These are phyloP conservation scores for Neurospora sp. DNA, from an alignment of 2,329 filamentous ascomycete species.

Conservation along the genomic window DNA sequence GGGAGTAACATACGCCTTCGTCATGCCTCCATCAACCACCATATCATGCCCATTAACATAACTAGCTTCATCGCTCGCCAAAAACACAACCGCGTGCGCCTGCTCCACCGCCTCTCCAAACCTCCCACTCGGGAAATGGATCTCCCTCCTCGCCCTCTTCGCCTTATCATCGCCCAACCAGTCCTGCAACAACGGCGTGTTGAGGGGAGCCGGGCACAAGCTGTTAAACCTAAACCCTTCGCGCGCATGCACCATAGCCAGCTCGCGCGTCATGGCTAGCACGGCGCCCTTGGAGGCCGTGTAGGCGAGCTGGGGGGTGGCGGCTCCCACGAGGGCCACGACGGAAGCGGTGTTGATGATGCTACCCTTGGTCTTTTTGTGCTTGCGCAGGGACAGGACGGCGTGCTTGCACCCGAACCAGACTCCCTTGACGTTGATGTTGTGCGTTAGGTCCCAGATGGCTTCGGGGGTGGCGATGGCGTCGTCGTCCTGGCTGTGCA, in stretches of 20 bases:
- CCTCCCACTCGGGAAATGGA: conserved; percentile 80
- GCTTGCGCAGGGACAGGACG: conserved; percentile 65
- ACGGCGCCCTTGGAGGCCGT: conserved; percentile 92
- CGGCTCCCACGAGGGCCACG: conserved; percentile 77
- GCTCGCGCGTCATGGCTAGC: conserved; percentile 76
- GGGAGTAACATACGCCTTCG: conserved; percentile 72
- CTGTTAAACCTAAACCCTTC: conserved; percentile 86
- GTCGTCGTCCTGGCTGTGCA: conserved; percentile 75
- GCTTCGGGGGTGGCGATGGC: conserved; percentile 76
- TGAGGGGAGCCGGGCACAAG: conserved; percentile 81
- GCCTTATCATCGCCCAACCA: conserved; percentile 81
- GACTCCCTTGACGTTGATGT: conserved; percentile 96
- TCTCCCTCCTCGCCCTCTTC: conserved; percentile 73
- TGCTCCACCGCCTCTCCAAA: conserved; percentile 94
- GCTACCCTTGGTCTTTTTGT: conserved; percentile 69
- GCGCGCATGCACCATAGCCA: conserved; percentile 84
- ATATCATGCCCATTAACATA: conserved; percentile 90
- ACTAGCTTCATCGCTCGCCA: conserved; percentile 79
- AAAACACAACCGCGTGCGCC: conserved; percentile 77
- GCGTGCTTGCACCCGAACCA: conserved; percentile 95
- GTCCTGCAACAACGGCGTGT: conserved; percentile 85
- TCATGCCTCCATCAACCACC: conserved; percentile 93
- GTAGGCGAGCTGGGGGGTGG: conserved; percentile 84
- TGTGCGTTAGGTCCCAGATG: conserved; percentile 90
- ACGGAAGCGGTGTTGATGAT: conserved; percentile 91